Evolutionary conservation across 441 rosid species (phyloP).

Genomic region (Melastoma candidum): DNA sequence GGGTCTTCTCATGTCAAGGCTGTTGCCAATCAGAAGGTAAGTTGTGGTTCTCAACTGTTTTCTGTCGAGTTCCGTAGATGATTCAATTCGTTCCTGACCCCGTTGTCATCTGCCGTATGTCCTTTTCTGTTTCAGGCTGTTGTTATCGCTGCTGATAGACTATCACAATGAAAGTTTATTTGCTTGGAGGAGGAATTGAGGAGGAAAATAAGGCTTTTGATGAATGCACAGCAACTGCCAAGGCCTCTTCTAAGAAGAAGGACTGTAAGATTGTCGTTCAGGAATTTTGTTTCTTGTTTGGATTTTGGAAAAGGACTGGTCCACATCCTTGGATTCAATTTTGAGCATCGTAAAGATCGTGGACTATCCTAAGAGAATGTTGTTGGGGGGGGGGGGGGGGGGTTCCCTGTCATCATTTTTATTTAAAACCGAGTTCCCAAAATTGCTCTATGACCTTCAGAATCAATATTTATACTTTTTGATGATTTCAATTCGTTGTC

Average conservation of each 20-base stretch:
- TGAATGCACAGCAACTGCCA: slow-evolving; percentile 70
- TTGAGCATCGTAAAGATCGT: too few relatives aligned
- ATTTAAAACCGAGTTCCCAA: too few relatives aligned
- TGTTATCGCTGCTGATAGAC: slow-evolving; percentile 32
- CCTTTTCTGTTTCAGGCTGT: slow-evolving; percentile 23
- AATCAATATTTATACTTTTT: too few relatives aligned
- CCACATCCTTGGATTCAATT: too few relatives aligned
- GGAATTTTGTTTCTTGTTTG: neutral
- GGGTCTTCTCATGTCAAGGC: slow-evolving; percentile 38
- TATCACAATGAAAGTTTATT: slow-evolving; percentile 60
- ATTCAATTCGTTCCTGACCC: neutral
- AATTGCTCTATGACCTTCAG: too few relatives aligned
- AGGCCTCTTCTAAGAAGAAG: slow-evolving; percentile 52
- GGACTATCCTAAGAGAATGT: too few relatives aligned
- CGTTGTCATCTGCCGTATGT: neutral
- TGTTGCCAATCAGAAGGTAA: slow-evolving; percentile 30
- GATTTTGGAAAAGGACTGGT: too few relatives aligned
- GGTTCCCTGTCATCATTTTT: too few relatives aligned
- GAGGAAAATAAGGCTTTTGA: slow-evolving; percentile 95
- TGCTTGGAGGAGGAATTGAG: slow-evolving; percentile 85
- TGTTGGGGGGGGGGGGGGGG: too few relatives aligned
- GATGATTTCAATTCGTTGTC: too few relatives aligned
- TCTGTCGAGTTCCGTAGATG: neutral
- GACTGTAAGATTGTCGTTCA: slow-evolving; percentile 45
- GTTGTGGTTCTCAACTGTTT: neutral